Evolutionary conservation across 306 rosid genomes (phyloP), one percentile per base, ranked within the genome.

Genomic region (Cucurbita argyrosperma): DNA sequence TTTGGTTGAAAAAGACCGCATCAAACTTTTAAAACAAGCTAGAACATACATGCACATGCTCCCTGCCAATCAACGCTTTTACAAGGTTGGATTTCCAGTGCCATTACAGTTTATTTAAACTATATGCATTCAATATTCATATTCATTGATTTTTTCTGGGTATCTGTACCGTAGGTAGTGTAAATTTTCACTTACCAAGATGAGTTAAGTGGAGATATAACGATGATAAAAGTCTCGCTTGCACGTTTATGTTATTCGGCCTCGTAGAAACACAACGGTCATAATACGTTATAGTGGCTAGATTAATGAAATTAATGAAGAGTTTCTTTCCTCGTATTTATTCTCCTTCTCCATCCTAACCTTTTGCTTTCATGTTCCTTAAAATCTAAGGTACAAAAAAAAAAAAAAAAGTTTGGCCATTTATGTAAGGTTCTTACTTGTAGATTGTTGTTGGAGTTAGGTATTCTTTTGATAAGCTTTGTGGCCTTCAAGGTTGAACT

Each of bases 111-210:
- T 74, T 58, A 14, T 66, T 26, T 15, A 53, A 71, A 74, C 82
- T 78, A 65, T 30, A 60, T 51, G 77, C 66, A 75, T 77, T 68
- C 84, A 23, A 46, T 47, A 85, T 84, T 82, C 86, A 87, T 2
- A 82, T 92, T 92, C 90, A 74, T 89, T 89, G 82, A 81, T 85
- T 89, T 82, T 79, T 77, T 63, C 53, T 71, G 87, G 80, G 85
- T 72, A 37, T 79, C 76, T 85, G 83, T 87, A 80, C 72, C 81
- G 49, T 77, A 68, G 84, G 70, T 82, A 85, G 80, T 76, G 82
- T 85, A 82, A 59, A 66, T 13, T 50, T 68, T 47, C 61, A 55
- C 49, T 74, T 75, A 63, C 59, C 50, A 74, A 77, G 77, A 81
- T 73, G 80, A 70, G 79, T 74, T 72, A 62, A 79, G 52, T 54